phyloP scores from a whole-genome alignment of 495 filamentous ascomycete genomes.

The Aspergillus affinis region DNA sequence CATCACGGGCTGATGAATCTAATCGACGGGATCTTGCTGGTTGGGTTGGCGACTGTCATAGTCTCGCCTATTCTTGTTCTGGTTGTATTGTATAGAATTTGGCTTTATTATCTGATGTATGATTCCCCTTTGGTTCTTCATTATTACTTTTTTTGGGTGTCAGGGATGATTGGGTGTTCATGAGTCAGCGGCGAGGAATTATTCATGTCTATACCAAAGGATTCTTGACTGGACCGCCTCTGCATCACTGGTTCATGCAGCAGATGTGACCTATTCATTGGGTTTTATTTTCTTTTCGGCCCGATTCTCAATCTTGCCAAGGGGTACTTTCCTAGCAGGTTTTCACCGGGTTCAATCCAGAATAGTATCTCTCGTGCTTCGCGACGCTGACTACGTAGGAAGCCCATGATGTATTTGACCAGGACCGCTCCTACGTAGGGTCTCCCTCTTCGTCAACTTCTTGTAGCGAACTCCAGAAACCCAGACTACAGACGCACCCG shows the following conservation, averaged over 20 bases:
- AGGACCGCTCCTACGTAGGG: too few relatives aligned
- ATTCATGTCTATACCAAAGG: constrained; percentile 10
- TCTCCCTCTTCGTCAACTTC: too few relatives aligned
- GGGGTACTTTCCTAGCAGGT: background rate
- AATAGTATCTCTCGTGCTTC: too few relatives aligned
- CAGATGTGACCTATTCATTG: background rate
- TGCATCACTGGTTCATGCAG: constrained; percentile 13
- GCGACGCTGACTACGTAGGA: too few relatives aligned
- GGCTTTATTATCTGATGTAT: constrained; percentile 15
- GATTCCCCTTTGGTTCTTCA: constrained; percentile 18
- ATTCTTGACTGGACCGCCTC: constrained; percentile 7
- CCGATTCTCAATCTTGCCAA: background rate
- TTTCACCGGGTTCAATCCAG: too few relatives aligned
- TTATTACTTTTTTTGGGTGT: constrained; percentile 11
- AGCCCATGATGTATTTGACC: too few relatives aligned
- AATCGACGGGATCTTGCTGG: constrained; percentile 12
- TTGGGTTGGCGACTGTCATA: background rate
- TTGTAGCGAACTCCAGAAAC: too few relatives aligned
- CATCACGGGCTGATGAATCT: constrained; percentile 15
- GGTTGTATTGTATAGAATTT: constrained; percentile 16
- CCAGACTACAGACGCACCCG: too few relatives aligned
- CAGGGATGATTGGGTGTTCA: constrained; percentile 14
- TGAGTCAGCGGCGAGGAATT: constrained; percentile 17
- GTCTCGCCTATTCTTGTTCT: constrained; percentile 10
- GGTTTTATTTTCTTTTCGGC: background rate